Conservation (phyloP, 345 rosid genomes). For the Moringa oleifera region DNA sequence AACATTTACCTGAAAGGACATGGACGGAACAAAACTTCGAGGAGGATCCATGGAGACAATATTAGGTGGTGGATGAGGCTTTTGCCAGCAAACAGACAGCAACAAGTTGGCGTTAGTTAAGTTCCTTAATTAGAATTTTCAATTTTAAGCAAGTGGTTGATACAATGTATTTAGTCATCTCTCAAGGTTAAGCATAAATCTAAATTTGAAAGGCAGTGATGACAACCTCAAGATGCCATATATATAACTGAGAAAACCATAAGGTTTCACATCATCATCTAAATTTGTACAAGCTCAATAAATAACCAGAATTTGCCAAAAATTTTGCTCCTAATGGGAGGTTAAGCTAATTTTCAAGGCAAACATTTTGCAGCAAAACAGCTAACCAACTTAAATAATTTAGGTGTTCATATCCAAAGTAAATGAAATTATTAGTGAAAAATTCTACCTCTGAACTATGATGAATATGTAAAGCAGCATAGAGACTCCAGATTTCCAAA, state of each 20-base stretch:
- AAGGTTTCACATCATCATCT: too few relatives aligned
- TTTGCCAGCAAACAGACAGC: slow-evolving; percentile 13
- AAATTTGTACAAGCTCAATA: too few relatives aligned
- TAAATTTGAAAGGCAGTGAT: neutral
- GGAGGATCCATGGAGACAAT: slow-evolving; percentile 55
- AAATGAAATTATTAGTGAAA: neutral
- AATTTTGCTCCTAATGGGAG: neutral
- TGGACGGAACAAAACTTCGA: slow-evolving; percentile 57
- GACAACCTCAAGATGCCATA: slow-evolving; percentile 4
- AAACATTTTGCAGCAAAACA: too few relatives aligned
- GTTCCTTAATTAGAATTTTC: slow-evolving; percentile 1
- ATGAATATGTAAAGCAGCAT: neutral
- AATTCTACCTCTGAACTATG: neutral
- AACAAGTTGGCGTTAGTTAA: slow-evolving; percentile 15
- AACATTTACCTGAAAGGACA: slow-evolving; percentile 65
- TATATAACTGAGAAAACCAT: too few relatives aligned
- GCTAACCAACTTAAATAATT: neutral
- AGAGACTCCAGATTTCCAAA: neutral
- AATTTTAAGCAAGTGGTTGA: neutral
- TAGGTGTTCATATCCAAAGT: neutral
- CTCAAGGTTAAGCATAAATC: slow-evolving; percentile 2
- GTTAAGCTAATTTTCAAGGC: too few relatives aligned
- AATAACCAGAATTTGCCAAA: too few relatives aligned
- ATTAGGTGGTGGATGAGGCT: slow-evolving; percentile 60
- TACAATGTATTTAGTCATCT: neutral